These are phyloP conservation scores for Tylopilus sp. DNA, from an alignment of 1,284 basidiomycete genomes.

Conservation along the genomic window DNA sequence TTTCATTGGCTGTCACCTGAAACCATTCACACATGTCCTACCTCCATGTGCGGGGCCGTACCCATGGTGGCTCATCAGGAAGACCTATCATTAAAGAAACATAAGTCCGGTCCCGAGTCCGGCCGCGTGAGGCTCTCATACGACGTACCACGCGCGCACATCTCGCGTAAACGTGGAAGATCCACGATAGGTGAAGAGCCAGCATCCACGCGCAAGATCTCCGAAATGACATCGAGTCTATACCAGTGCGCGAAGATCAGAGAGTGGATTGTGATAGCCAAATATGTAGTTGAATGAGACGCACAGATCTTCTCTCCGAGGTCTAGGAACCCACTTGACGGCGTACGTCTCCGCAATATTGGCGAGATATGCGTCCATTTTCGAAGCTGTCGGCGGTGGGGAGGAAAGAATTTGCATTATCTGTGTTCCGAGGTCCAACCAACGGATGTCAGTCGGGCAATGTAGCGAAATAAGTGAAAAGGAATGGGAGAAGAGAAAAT, in stretches of 20 bases:
- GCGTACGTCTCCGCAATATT: slow-evolving; percentile 50
- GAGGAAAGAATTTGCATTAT: slow-evolving; percentile 50
- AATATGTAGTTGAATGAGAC: slow-evolving; percentile 25
- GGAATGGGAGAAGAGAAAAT: background rate
- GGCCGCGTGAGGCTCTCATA: background rate
- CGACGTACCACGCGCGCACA: slow-evolving; percentile 56
- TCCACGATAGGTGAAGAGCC: slow-evolving; percentile 52
- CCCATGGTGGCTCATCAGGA: slow-evolving; percentile 66
- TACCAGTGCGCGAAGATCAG: slow-evolving; percentile 6
- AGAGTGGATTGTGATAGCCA: background rate
- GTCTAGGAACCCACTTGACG: slow-evolving; percentile 62
- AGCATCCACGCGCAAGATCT: slow-evolving; percentile 48
- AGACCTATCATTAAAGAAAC: slow-evolving; percentile 45
- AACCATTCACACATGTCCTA: slow-evolving; percentile 32
- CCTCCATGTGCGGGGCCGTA: slow-evolving; percentile 73
- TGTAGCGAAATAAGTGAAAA: background rate
- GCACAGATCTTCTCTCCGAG: slow-evolving; percentile 58
- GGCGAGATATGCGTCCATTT: slow-evolving; percentile 53
- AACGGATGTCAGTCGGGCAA: slow-evolving; percentile 4
- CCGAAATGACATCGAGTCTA: slow-evolving; percentile 54
- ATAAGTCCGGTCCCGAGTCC: slow-evolving; percentile 1
- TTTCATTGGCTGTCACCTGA: slow-evolving; percentile 1
- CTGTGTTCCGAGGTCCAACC: slow-evolving; percentile 27
- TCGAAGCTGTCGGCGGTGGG: slow-evolving; percentile 51
- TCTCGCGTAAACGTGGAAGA: slow-evolving; percentile 46